phyloP scores from a whole-genome alignment of 495 filamentous ascomycete genomes.

The Penicillium waksmanii region DNA sequence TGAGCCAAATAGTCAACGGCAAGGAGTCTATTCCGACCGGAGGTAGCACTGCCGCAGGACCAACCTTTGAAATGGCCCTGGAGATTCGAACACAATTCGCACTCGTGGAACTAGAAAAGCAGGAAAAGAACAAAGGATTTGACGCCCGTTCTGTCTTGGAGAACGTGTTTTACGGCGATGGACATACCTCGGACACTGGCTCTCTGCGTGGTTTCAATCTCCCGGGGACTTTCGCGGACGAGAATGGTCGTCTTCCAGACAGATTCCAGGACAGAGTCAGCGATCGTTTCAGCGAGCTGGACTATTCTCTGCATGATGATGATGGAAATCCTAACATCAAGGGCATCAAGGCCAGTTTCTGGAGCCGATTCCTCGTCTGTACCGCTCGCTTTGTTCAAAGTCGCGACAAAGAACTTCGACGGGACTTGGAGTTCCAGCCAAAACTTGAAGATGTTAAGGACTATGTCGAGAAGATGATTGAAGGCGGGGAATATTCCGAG shows the following conservation, averaged over 20 bases:
- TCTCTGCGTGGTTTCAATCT: slow-evolving; percentile 42
- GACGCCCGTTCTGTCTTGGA: slow-evolving; percentile 31
- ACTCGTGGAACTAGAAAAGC: slow-evolving; percentile 31
- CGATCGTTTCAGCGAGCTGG: slow-evolving; percentile 39
- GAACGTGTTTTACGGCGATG: slow-evolving; percentile 33
- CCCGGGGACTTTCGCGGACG: slow-evolving; percentile 25
- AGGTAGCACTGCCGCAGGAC: slow-evolving; percentile 30
- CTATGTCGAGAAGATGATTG: slow-evolving; percentile 11
- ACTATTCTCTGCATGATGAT: slow-evolving; percentile 24
- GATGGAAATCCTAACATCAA: slow-evolving; percentile 29
- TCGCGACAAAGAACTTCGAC: slow-evolving; percentile 37
- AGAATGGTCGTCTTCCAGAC: slow-evolving; percentile 39
- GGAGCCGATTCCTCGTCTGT: slow-evolving; percentile 36
- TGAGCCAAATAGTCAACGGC: slow-evolving; percentile 26
- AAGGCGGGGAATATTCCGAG: not conserved
- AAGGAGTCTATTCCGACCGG: slow-evolving; percentile 18
- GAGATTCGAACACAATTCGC: slow-evolving; percentile 46
- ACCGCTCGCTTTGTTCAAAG: slow-evolving; percentile 39
- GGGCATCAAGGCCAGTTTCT: slow-evolving; percentile 33
- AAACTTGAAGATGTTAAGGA: slow-evolving; percentile 28
- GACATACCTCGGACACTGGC: slow-evolving; percentile 17
- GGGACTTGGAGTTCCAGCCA: slow-evolving; percentile 22
- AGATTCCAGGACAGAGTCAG: slow-evolving; percentile 32
- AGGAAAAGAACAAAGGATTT: slow-evolving; percentile 30
- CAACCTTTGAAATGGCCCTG: slow-evolving; percentile 43